phyloP scores from a whole-genome alignment of 2,329 filamentous ascomycete genomes.

The Colletotrichum sp. region DNA sequence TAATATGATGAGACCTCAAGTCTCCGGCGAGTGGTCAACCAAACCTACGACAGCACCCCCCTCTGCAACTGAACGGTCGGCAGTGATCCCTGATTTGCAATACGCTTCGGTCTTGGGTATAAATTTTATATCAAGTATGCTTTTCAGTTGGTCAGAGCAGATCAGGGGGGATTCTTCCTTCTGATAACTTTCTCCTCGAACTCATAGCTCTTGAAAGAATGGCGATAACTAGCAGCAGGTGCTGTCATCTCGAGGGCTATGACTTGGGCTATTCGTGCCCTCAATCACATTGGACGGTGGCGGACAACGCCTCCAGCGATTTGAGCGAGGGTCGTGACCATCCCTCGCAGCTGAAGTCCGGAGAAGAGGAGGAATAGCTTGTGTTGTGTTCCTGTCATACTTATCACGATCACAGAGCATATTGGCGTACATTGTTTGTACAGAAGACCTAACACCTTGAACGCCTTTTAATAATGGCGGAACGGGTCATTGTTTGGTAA shows the following conservation, averaged over 20 bases:
- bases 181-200: no score
- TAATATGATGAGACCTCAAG: no score
- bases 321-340: background rate
- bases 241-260: background rate
- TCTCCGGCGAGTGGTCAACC: fast-evolving
- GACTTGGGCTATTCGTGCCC: background rate
- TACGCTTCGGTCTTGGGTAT: fast-evolving
- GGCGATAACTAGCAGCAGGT: no score
- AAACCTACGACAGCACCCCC: fast-evolving
- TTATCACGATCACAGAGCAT: background rate
- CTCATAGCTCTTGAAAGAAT: no score
- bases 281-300: background rate
- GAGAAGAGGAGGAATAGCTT: background rate
- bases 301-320: background rate
- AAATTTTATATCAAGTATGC: background rate
- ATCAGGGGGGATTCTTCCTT: no score
- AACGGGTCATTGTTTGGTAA: fast-evolving
- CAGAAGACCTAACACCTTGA: background rate
- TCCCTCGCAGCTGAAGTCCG: background rate
- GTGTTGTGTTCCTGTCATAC: background rate
- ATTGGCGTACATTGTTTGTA: background rate
- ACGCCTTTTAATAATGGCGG: background rate
- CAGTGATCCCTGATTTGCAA: fast-evolving
- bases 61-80: background rate
- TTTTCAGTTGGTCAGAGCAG: no score